Evolutionary conservation across 129 eudicot species (phyloP), one percentile per base, ranked within the genome.

Genomic region (Erigeron canadensis): DNA sequence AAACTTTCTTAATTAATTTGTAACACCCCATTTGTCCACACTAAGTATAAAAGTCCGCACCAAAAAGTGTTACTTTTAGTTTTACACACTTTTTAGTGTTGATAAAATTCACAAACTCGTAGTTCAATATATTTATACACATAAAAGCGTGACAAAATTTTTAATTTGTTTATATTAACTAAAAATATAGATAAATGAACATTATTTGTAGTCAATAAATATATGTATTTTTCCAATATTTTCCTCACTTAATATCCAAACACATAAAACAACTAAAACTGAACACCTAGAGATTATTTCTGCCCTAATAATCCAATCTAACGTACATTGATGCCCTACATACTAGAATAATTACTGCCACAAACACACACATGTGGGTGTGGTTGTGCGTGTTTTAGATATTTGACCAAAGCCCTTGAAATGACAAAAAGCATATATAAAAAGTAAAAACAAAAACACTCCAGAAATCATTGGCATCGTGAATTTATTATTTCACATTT

Each of bases 321-420:
- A 51, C n/a, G n/a, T n/a, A n/a, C 70, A 76, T 46, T 15, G 69
- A 69, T 68, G 70, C 15, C 69, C 75, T 18, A 76, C 69, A 69
- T 18, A 76, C 69, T 34, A 43, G 63, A 47, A 77, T 69, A 69
- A 77, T 77, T 77, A 69, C 76, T 70, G 65, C 47, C 75, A 68
- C 63, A 61, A 46, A 48, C 72, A 67, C 55, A 71, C 12, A 37
- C 21, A 19, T 57, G 75, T 68, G 63, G 48, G 19, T 74, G 43
- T 51, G 59, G 40, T 8, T 22, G 75, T 62, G 53, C 51, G 66
- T 75, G 58, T 42, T 60, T n/a, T 41, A 41, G 55, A 60, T 64
- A 58, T 47, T 47, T 47, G 70, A 41, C 65, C 23, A 17, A 40
- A 70, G 46, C 70, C 62, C 70, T 56, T 75, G 59, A 34, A 44